phyloP scores from a whole-genome alignment of 768 basidiomycete species.

The Cystofilobasidium bisporidii region DNA sequence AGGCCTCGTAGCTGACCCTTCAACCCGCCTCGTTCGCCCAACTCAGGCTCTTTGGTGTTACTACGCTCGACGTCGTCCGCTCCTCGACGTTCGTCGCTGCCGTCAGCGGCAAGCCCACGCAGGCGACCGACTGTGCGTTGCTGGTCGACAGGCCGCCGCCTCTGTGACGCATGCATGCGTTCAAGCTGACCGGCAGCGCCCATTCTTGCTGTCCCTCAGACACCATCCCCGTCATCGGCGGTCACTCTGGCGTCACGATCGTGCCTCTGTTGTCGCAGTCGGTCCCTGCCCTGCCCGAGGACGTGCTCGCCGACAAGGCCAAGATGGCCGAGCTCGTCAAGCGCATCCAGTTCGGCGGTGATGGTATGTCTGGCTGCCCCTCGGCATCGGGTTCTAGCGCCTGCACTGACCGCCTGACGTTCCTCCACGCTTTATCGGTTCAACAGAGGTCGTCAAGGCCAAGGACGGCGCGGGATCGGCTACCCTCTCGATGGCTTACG shows the following conservation, averaged over 20 bases:
- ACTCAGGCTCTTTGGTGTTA: slow-evolving; percentile 72
- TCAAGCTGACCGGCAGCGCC: too few species aligned
- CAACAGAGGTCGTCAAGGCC: slow-evolving; percentile 75
- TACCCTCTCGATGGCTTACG: slow-evolving; percentile 66
- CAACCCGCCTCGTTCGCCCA: neutral
- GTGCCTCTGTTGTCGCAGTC: slow-evolving; percentile 89
- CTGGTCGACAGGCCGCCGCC: too few species aligned
- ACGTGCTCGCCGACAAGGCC: slow-evolving; percentile 55
- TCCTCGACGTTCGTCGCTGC: slow-evolving; percentile 79
- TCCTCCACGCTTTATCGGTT: neutral
- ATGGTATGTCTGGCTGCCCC: slow-evolving; percentile 44
- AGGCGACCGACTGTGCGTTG: slow-evolving; percentile 51
- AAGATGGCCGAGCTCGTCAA: slow-evolving; percentile 67
- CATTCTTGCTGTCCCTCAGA: neutral
- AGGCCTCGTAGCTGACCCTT: neutral
- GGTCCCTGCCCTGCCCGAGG: slow-evolving; percentile 49
- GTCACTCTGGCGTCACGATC: slow-evolving; percentile 95
- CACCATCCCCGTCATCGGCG: slow-evolving; percentile 46
- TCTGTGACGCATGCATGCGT: too few species aligned
- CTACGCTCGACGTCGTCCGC: slow-evolving; percentile 96
- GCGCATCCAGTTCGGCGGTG: slow-evolving; percentile 95
- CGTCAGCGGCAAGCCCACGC: slow-evolving; percentile 44
- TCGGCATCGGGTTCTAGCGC: neutral
- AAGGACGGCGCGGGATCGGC: slow-evolving; percentile 78
- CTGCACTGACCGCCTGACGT: neutral